Evolutionary conservation across 1,284 basidiomycete species (phyloP).

Genomic region (Gymnopus androsaceus): DNA sequence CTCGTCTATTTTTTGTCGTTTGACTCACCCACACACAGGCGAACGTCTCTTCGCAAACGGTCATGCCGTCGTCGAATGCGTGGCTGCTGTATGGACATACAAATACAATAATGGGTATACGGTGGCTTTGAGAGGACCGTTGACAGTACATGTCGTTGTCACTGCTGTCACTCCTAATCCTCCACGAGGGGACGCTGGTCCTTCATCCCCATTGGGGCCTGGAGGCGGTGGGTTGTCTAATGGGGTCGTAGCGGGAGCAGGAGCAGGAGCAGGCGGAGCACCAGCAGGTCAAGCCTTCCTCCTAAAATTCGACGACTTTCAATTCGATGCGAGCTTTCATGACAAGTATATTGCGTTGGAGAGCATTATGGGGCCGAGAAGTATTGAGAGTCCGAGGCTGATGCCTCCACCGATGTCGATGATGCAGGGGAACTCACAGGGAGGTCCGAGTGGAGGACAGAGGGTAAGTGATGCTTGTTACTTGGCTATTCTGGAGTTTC

Average conservation of each 20-base stretch:
- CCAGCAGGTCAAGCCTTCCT: conserved; percentile 22
- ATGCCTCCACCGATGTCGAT: neutral
- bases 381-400: conserved; percentile 32
- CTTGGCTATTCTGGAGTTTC: too few species aligned
- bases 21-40: too few species aligned
- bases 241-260: neutral
- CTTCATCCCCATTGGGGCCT: too few species aligned
- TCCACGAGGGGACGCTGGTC: too few species aligned
- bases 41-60: conserved; percentile 54
- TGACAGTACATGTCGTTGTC: conserved; percentile 61
- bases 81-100: conserved; percentile 73
- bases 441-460: neutral
- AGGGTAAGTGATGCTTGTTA: conserved; percentile 1
- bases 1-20: too few species aligned
- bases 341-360: conserved; percentile 71
- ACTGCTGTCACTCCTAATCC: conserved; percentile 32
- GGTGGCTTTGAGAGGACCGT: conserved; percentile 68
- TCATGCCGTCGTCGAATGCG: conserved; percentile 66
- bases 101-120: conserved; percentile 74
- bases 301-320: conserved; percentile 67
- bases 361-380: conserved; percentile 50
- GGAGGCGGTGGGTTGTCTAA: neutral
- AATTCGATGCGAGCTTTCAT: conserved; percentile 67
- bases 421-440: conserved; percentile 12
- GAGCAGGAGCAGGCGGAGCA: conserved; percentile 20